These are phyloP conservation scores for Ganoderma sinense DNA, from an alignment of 1,284 basidiomycete genomes.

Conservation along the genomic window DNA sequence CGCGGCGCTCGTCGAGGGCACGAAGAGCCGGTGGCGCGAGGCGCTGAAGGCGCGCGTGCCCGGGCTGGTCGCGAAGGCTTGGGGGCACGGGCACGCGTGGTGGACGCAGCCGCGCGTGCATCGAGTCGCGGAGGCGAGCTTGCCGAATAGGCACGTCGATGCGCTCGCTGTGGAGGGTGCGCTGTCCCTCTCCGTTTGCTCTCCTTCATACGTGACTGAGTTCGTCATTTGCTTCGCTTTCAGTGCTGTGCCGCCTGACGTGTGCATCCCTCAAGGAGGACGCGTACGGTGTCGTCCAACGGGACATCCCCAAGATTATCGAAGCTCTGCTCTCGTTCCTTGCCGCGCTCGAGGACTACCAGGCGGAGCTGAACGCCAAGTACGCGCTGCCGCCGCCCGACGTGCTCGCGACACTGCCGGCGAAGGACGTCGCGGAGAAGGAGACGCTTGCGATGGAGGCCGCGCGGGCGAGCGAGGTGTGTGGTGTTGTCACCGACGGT, in stretches of 20 bases:
- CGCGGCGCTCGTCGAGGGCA: conserved; percentile 23
- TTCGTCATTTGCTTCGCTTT: no score
- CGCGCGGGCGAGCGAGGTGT: conserved; percentile 56
- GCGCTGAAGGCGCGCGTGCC: conserved; percentile 41
- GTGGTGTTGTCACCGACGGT: conserved; percentile 70
- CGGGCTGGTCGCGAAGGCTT: conserved; percentile 35
- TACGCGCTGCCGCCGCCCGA: conserved; percentile 46
- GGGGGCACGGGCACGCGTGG: conserved; percentile 48
- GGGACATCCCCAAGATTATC: conserved; percentile 81
- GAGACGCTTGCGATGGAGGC: conserved; percentile 51
- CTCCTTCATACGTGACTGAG: no score
- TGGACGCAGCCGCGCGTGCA: conserved; percentile 65
- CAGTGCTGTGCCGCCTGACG: conserved; percentile 75
- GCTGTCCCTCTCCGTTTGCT: no score
- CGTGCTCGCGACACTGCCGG: conserved; percentile 41
- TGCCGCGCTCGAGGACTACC: conserved; percentile 68
- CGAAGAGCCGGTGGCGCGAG: conserved; percentile 31
- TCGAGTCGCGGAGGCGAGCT: conserved; percentile 56
- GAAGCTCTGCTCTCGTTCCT: conserved; percentile 79
- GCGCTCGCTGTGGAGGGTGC: conserved; percentile 64
- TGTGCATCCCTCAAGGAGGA: conserved; percentile 82
- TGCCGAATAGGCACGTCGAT: conserved; percentile 68
- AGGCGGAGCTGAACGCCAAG: conserved; percentile 50
- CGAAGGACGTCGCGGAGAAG: conserved; percentile 41
- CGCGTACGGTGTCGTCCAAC: conserved; percentile 82